phyloP scores from a whole-genome alignment of 208 protist species.

The Strigomonas galati region DNA sequence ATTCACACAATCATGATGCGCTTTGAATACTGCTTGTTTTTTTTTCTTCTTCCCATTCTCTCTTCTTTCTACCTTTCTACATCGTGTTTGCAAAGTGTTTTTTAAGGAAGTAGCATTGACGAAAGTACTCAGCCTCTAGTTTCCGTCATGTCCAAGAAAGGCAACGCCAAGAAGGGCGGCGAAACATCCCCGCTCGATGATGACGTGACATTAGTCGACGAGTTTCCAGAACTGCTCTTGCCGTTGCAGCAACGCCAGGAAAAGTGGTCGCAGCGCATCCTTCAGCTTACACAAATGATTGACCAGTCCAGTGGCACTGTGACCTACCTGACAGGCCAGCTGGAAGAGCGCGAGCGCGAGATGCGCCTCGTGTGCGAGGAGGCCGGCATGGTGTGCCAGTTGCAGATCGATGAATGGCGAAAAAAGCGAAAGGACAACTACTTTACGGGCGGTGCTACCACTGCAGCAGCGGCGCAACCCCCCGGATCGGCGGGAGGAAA shows the following conservation, averaged over 20 bases:
- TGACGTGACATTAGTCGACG: background rate
- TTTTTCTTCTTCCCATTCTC: conserved; percentile 16
- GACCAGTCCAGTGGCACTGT: background rate
- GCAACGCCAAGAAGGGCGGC: background rate
- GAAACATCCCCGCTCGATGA: background rate
- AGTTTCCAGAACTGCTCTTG: background rate
- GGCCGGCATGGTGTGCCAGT: background rate
- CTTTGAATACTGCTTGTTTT: too few species aligned
- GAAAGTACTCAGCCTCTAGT: too few species aligned
- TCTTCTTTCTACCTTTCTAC: background rate
- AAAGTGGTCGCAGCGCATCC: conserved; percentile 1
- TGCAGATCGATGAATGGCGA: conserved; percentile 1
- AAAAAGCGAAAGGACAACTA: background rate
- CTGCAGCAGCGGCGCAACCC: background rate
- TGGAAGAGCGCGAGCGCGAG: conserved; percentile 2
- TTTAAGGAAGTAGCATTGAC: too few species aligned
- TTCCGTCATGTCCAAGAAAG: background rate
- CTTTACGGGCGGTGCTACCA: background rate
- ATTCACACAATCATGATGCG: too few species aligned
- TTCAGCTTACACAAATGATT: background rate
- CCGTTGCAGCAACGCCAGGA: background rate
- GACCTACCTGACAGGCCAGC: background rate
- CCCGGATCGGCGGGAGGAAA: background rate
- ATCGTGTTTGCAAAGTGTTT: too few species aligned
- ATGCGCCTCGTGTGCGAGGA: background rate